Conservation (phyloP, 345 rosid genomes). For the Eucalyptus decipiens region DNA sequence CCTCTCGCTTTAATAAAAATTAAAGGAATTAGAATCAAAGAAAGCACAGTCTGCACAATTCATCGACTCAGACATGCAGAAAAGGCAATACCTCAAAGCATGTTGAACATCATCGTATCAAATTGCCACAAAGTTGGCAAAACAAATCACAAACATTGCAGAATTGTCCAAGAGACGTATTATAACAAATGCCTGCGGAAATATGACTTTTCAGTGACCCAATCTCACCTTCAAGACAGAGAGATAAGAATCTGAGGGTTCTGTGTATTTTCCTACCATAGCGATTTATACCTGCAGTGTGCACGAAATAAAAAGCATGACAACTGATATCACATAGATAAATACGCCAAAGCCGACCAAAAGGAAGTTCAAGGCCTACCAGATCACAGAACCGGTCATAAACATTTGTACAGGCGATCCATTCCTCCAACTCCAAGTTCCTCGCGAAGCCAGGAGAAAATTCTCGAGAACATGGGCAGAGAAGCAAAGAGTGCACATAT, state of each 20-base stretch:
- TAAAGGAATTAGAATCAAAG: not conserved
- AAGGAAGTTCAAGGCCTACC: slow-evolving; percentile 16
- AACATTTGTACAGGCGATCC: slow-evolving; percentile 52
- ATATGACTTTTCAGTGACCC: not conserved
- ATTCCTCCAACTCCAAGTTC: slow-evolving; percentile 66
- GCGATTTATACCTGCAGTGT: slow-evolving; percentile 68
- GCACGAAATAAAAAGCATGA: slow-evolving; percentile 1
- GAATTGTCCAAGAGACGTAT: not conserved
- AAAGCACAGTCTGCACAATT: not conserved
- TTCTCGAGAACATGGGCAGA: not conserved
- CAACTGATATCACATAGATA: not conserved
- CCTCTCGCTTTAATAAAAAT: not conserved
- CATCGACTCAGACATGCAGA: not conserved
- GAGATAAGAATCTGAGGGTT: slow-evolving; percentile 86
- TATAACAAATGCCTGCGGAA: not conserved
- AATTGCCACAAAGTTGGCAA: not conserved
- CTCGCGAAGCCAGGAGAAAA: not conserved
- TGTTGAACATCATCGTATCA: not conserved
- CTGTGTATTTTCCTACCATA: slow-evolving; percentile 83
- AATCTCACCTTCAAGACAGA: slow-evolving; percentile 59
- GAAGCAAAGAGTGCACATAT: not conserved
- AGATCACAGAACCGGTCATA: slow-evolving; percentile 62
- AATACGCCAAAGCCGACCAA: not conserved
- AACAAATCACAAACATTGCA: not conserved
- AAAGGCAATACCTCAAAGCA: not conserved